Evolutionary conservation across 2,329 filamentous ascomycete genomes (phyloP).

Genomic region (Cordyceps fumosorosea): DNA sequence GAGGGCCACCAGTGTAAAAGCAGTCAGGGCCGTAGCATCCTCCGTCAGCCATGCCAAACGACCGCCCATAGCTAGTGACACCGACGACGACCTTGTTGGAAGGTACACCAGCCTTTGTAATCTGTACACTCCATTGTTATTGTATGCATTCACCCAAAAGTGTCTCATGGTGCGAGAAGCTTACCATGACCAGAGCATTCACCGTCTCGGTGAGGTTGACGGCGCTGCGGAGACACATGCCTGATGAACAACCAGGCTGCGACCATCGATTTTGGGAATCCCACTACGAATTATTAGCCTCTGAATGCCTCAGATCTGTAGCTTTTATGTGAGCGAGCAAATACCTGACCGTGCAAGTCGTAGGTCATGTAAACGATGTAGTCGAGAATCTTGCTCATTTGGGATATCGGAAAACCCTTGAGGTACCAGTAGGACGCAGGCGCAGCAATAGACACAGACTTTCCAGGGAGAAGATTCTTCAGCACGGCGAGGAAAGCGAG

Average conservation of each 20-base stretch:
- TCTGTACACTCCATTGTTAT: neutral
- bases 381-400: slow-evolving; percentile 18
- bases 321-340: neutral
- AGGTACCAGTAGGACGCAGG: slow-evolving; percentile 26
- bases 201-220: slow-evolving; percentile 33
- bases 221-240: slow-evolving; percentile 28
- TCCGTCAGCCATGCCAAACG: neutral
- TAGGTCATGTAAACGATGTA: slow-evolving; percentile 25
- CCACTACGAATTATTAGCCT: slow-evolving; percentile 14
- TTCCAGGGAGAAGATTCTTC: neutral
- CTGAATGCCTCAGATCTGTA: neutral
- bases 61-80: neutral
- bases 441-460: slow-evolving; percentile 19
- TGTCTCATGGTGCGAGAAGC: slow-evolving; percentile 22
- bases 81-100: neutral
- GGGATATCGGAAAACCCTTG: slow-evolving; percentile 18
- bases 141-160: neutral
- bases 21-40: neutral
- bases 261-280: slow-evolving; percentile 17
- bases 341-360: slow-evolving; percentile 19
- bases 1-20: neutral
- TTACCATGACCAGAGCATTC: neutral
- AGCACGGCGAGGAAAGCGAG: slow-evolving; percentile 7
- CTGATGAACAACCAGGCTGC: slow-evolving; percentile 22
- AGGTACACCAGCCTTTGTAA: neutral